Conservation (phyloP, 2,329 filamentous ascomycete species). For the Colletotrichum sp. region DNA sequence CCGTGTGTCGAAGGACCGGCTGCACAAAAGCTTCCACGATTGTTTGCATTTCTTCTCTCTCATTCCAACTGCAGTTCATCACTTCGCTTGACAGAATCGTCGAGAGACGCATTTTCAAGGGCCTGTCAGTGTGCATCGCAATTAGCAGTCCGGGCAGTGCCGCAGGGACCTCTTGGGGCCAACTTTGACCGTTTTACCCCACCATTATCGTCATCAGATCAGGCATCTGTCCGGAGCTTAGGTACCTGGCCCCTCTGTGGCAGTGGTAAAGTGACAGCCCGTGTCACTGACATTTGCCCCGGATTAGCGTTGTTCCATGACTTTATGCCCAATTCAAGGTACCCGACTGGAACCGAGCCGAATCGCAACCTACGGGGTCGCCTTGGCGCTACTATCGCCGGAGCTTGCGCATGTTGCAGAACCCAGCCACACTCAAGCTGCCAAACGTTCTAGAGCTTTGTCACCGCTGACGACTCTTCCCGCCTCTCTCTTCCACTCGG, state of each 20-base stretch:
- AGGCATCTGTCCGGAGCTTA: background rate
- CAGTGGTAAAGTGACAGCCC: background rate
- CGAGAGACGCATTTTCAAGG: background rate
- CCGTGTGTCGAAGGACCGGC: background rate
- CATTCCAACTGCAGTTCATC: background rate
- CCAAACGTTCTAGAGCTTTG: slow-evolving; percentile 14
- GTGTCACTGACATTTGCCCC: slow-evolving; percentile 1
- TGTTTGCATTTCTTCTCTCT: background rate
- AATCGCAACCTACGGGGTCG: slow-evolving; percentile 4
- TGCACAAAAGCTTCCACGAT: background rate
- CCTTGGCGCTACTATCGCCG: slow-evolving; percentile 16
- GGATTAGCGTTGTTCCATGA: slow-evolving; percentile 19
- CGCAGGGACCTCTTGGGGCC: slow-evolving; percentile 3
- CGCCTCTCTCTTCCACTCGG: slow-evolving; percentile 17
- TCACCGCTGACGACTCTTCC: slow-evolving; percentile 21
- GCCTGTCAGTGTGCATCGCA: background rate
- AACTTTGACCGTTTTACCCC: slow-evolving; percentile 8
- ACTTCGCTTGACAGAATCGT: background rate
- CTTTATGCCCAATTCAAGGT: background rate
- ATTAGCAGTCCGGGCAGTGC: background rate
- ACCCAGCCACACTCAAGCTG: slow-evolving; percentile 20
- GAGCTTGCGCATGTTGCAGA: slow-evolving; percentile 21
- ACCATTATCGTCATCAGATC: slow-evolving; percentile 14
- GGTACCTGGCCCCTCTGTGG: background rate
- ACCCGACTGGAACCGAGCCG: background rate